Evolutionary conservation across 2,329 filamentous ascomycete genomes (phyloP), one percentile per base, ranked within the genome.

Genomic region (Trichoderma afroharzianum): DNA sequence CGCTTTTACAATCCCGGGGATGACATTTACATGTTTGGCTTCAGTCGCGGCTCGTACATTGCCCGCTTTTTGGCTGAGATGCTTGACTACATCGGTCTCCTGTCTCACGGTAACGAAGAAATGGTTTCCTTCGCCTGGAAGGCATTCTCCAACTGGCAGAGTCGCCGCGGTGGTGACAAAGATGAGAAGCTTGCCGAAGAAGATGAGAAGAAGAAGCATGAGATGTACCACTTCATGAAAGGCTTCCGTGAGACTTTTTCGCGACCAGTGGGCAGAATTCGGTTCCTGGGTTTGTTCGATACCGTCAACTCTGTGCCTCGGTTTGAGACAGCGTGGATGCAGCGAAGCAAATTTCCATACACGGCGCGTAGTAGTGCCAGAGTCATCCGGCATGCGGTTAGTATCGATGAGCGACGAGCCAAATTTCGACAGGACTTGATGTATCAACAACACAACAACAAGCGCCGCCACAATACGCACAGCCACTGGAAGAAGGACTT

Each of bases 51-150:
- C 21, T 87, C 91, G 1, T 93, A 93, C 76, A 91, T 92, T 57
- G 92, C 91, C 0, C 88, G 91, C 3, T 93, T 93, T 76, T 82
- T 94, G 0, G 92, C 93, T 0, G 93, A 96, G 77, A 95, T 95
- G 93, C 85, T 96, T 7, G 93, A 96, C 76, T 91, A 93, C 75
- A 90, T 96, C 69, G 93, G 94, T 1, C 84, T 97, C 0, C 84
- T 97, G 15, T 91, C 91, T 14, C 91, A 92, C 66, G 93, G 93
- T 12, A 97, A 97, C 76, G 92, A 97, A 77, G 93, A 96, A 75
- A 91, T 96, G 90, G 90, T 93, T 66, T 85, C 87, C 4, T 97
- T 97, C 78, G 93, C 92, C 0, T 96, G 93, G 93, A 94, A 92
- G 78, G 91, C 91, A 0, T 94, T 94, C 76, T 87, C 90, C 8